A percentile compares a stretch with the other conserved stretches of the same genome.
Conservation (phyloP, 2,329 filamentous ascomycete species). For the Samsoniella hepiali region DNA sequence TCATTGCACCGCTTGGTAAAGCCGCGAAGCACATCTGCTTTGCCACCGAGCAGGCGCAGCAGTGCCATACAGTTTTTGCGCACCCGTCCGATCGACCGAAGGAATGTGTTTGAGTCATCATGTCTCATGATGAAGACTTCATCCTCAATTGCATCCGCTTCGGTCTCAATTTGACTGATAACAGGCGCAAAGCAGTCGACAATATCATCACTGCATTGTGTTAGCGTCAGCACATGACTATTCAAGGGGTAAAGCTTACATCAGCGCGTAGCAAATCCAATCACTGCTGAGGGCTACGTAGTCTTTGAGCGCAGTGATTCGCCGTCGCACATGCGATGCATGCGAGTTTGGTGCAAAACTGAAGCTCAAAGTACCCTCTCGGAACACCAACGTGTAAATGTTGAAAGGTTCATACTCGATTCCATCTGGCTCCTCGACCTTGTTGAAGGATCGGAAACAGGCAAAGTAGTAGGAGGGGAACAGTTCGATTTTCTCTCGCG, state of each 20-base stretch:
- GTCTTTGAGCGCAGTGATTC: slow-evolving; percentile 89
- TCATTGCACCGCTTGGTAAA: slow-evolving; percentile 99
- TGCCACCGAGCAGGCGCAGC: slow-evolving; percentile 88
- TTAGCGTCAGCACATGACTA: slow-evolving; percentile 24
- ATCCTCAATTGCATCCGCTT: slow-evolving; percentile 92
- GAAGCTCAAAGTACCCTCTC: slow-evolving; percentile 91
- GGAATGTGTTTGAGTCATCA: slow-evolving; percentile 83
- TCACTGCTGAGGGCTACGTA: slow-evolving; percentile 93
- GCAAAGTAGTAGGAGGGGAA: slow-evolving; percentile 98
- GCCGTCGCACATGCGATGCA: slow-evolving; percentile 81
- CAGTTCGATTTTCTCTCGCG: slow-evolving; percentile 96
- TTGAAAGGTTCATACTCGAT: slow-evolving; percentile 93
- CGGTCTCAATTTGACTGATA: slow-evolving; percentile 79
- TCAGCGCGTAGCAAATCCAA: slow-evolving; percentile 98
- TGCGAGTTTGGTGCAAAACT: slow-evolving; percentile 87
- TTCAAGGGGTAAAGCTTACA: slow-evolving; percentile 52
- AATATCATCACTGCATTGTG: slow-evolving; percentile 74
- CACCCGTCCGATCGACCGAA: slow-evolving; percentile 82
- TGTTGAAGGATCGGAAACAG: slow-evolving; percentile 88
- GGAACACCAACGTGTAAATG: slow-evolving; percentile 94
- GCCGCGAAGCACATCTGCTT: slow-evolving; percentile 96
- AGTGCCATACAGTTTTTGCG: slow-evolving; percentile 94
- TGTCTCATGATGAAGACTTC: slow-evolving; percentile 88
- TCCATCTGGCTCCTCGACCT: slow-evolving; percentile 71
- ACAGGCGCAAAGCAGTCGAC: slow-evolving; percentile 92